phyloP scores from a whole-genome alignment of 306 rosid genomes.

The Oxytropis ochrocephala region DNA sequence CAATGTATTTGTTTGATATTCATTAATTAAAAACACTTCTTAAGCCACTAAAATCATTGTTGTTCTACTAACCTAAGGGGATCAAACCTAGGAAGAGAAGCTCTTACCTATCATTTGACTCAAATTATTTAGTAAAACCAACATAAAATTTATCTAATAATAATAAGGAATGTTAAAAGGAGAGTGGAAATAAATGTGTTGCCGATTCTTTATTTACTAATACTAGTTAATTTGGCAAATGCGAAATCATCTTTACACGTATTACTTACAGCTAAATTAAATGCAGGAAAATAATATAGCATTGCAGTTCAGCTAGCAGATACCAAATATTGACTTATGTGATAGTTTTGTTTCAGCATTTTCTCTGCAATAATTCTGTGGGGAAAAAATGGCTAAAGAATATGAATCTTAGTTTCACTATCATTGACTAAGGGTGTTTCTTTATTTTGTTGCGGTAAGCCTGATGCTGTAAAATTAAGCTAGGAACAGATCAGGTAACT shows the following conservation, averaged over 20 bases:
- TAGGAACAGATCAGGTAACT: constrained; percentile 10
- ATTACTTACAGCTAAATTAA: constrained; percentile 7
- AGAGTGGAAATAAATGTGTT: not conserved
- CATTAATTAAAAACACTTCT: not conserved
- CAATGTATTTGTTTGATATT: not conserved
- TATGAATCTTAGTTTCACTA: constrained; percentile 7
- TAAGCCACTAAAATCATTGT: not conserved
- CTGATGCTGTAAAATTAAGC: constrained; percentile 61
- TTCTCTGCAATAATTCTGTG: not conserved
- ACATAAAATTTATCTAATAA: not conserved
- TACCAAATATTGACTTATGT: not conserved
- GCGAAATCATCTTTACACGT: not conserved
- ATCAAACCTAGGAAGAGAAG: not conserved
- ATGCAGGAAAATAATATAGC: not conserved
- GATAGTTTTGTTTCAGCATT: constrained; percentile 3
- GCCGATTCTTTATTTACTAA: not conserved
- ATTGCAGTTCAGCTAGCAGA: not conserved
- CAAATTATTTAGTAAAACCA: not conserved
- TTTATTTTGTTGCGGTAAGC: constrained; percentile 53
- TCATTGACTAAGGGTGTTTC: constrained; percentile 25
- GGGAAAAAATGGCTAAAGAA: not conserved
- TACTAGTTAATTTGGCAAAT: not conserved
- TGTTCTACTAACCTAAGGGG: not conserved
- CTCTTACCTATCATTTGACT: not conserved
- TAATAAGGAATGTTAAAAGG: not conserved